Base-by-base conservation (phyloP, 768 basidiomycete species). In the Boletus rubescentipes region DNA sequence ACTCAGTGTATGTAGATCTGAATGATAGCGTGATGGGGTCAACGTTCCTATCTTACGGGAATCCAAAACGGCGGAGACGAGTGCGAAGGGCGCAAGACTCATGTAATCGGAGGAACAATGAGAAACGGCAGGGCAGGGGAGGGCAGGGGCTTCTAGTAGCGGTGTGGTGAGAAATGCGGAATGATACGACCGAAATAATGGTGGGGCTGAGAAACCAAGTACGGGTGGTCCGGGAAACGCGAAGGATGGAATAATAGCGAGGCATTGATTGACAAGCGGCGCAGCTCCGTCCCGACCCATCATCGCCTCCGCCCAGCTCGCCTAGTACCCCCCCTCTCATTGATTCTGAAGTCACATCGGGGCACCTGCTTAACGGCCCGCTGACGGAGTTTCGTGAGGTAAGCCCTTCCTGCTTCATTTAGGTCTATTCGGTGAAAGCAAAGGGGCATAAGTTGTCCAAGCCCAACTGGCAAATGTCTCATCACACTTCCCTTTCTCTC, bases 161-260 rank as follows among this genome's bases (percentile, higher is more conserved):
- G 37, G 51, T 29, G 11, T 21, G 39, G 54, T 58, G 58, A 50
- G 59, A 54, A 54, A 35, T 14, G 23, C 16, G 49, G 45, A 46
- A 1, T 5, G 34, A 21, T 32, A 44, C 29, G 29, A 18, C 51
- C 58, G 41, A 46, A 51, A 46, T 35, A 26, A 43, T 16, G 44
- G 29, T 12, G 15, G 29, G 5, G 40, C 26, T 54, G 49, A 55
- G 44, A 54, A 44, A 38, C 8, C 14, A 34, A 23, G 21, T 3
- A 8, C n/a, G 40, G 21, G 35, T 18, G 29, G 49, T 39, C 49
- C 30, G 43, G 53, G 42, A 45, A 46, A 42, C 37, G 30, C 46
- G 21, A 47, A 46, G 35, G 26, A 47, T 3, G 36, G 41, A 45
- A 52, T 53, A 46, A n/a, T 50, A 43, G 31, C n/a, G 26, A 30